A percentile compares a stretch with the other conserved stretches of the same genome.
Evolutionary conservation across 208 protist genomes (phyloP).

Genomic region (Trypanosoma scelopori): DNA sequence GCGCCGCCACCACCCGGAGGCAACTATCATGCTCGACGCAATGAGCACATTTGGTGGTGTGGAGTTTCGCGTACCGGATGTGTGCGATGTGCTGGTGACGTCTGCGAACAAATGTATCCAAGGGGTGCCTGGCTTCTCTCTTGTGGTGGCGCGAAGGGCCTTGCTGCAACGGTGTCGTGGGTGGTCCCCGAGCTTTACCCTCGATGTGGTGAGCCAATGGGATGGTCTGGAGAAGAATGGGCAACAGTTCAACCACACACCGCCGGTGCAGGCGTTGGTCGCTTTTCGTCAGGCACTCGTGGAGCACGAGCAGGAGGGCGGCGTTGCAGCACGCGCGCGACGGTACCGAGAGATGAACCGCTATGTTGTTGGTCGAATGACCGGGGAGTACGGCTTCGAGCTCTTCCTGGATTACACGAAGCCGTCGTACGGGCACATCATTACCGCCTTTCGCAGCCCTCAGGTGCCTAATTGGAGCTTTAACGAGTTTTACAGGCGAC

Average conservation of each 20-base stretch:
- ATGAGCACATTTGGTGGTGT: constrained; percentile 73
- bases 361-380: constrained; percentile 47
- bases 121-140: constrained; percentile 62
- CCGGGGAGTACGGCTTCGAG: constrained; percentile 39
- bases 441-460: constrained; percentile 52
- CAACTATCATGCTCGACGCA: constrained; percentile 53
- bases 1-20: constrained; percentile 32
- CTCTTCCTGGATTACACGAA: constrained; percentile 40
- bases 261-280: constrained; percentile 58
- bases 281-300: constrained; percentile 52
- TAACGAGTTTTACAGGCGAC: constrained; percentile 41
- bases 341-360: constrained; percentile 46
- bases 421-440: constrained; percentile 54
- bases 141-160: constrained; percentile 30
- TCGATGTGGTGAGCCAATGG: constrained; percentile 48
- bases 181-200: constrained; percentile 43
- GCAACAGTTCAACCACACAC: constrained; percentile 47
- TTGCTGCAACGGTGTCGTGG: constrained; percentile 35
- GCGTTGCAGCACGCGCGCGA: constrained; percentile 30
- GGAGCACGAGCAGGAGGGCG: constrained; percentile 53
- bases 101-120: constrained; percentile 78
- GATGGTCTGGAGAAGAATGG: constrained; percentile 44
- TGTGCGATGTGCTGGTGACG: constrained; percentile 47
- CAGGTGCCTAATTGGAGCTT: constrained; percentile 51
- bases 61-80: constrained; percentile 35